A percentile compares a stretch with the other conserved stretches of the same genome.
Conservation (phyloP, 75 land plant species). For the Cunninghamia lanceolata region DNA sequence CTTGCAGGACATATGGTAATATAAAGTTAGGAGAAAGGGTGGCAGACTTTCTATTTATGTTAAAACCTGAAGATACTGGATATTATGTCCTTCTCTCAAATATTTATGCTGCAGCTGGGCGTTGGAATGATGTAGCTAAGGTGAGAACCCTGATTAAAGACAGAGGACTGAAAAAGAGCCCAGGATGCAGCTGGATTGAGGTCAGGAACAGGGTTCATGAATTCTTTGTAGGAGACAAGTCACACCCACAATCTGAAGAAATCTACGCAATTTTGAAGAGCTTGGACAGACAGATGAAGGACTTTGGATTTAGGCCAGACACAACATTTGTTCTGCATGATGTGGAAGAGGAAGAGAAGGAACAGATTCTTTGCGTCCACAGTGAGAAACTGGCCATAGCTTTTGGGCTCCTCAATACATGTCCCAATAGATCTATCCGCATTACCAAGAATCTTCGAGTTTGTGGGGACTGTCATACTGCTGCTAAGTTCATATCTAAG, state of each 20-base stretch:
- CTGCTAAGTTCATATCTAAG: background rate
- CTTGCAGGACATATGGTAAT: slow-evolving; percentile 30
- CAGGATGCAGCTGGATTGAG: slow-evolving; percentile 43
- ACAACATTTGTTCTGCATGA: background rate
- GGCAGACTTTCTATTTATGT: slow-evolving; percentile 22
- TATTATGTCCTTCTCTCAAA: slow-evolving; percentile 26
- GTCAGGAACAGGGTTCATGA: slow-evolving; percentile 13
- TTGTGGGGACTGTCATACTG: background rate
- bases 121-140: slow-evolving; percentile 23
- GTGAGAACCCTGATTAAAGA: slow-evolving; percentile 26
- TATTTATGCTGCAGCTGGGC: slow-evolving; percentile 26
- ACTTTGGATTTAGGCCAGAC: background rate
- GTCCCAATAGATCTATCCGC: background rate
- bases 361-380: background rate
- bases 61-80: slow-evolving; percentile 17
- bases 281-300: background rate
- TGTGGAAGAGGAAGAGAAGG: background rate
- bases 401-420: background rate
- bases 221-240: slow-evolving; percentile 14
- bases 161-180: slow-evolving; percentile 20
- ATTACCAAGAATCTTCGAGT: background rate
- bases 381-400: background rate
- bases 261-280: background rate
- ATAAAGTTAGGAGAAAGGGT: slow-evolving; percentile 32
- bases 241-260: slow-evolving; percentile 2